Base-by-base conservation (phyloP, 1,284 basidiomycete species). In the Malassezia slooffiae region DNA sequence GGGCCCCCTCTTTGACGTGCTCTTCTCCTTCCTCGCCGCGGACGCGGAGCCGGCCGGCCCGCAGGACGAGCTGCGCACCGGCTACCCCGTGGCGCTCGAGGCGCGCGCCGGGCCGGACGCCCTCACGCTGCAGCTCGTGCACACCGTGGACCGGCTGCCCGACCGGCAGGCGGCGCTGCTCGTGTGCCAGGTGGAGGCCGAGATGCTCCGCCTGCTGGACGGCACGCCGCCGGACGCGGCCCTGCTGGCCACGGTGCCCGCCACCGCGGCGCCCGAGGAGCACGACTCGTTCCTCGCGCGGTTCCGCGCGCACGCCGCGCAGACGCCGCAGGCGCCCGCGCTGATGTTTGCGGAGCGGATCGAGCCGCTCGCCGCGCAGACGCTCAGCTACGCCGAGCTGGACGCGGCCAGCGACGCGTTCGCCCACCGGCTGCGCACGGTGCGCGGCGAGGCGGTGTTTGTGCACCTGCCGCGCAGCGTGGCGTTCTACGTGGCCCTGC, bases 51-150 rank as follows among this genome's bases (percentile, higher is more conserved):
- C 30, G 0, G 20, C 12, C 9, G 35, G 26, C 24, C 19, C 35
- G 56, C 9, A 28, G 20, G n/a, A 51, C 51, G 4, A 43, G 15
- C 57, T 65, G 55, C 46, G 50, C n/a, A 47, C 50, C 8, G 62
- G 60, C 38, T 61, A 57, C 34, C 50, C 60, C 1, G 23, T 60
- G 20, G 62, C 62, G 16, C 41, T 65, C 24, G 60, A 65, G 32
- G 31, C 23, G 26, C n/a, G 26, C 0, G n/a, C n/a, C n/a, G n/a
- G n/a, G n/a, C n/a, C n/a, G n/a, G 54, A 61, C 15, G 12, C 19
- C 10, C 20, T 65, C 9, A 26, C 36, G 13, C 32, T 62, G 7
- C 50, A 53, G 11, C 37, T 58, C 27, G 59, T 52, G 22, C 56
- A 51, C 32, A 50, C 54, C 24, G 41, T 47, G 8, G 35, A 46